Conservation (phyloP, 352 stramenopile species). For the Blastocystis sp. region DNA sequence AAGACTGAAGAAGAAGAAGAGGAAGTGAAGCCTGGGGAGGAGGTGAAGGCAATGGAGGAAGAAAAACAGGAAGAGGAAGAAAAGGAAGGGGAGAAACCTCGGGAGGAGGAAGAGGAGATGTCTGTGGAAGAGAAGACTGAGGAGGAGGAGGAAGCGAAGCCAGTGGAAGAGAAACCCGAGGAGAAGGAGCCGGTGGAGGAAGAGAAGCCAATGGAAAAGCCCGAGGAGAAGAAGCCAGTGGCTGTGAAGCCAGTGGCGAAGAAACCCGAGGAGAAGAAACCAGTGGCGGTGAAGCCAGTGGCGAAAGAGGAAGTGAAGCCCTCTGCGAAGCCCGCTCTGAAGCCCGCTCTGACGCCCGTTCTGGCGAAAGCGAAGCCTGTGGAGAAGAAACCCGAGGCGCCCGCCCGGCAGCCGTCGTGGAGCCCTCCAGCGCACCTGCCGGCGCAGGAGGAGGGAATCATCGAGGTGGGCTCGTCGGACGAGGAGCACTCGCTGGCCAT, state of each 20-base stretch:
- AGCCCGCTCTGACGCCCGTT: too few relatives aligned
- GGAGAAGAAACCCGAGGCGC: neutral
- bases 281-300: neutral
- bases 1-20: neutral
- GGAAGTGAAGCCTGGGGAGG: neutral
- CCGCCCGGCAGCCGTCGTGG: too few relatives aligned
- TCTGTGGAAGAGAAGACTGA: neutral
- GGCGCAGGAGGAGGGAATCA: neutral
- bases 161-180: neutral
- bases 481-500: neutral
- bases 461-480: neutral
- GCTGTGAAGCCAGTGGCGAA: neutral
- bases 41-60: too few relatives aligned
- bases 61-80: neutral
- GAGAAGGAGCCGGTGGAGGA: neutral
- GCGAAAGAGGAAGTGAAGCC: neutral
- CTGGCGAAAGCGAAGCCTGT: neutral
- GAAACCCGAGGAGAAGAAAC: neutral
- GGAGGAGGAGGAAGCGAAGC: neutral
- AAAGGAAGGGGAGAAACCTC: neutral
- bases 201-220: neutral
- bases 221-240: neutral
- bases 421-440: too few relatives aligned
- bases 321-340: too few relatives aligned
- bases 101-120: neutral